Evolutionary conservation across 1,284 basidiomycete genomes (phyloP), one percentile per base, ranked within the genome.

Genomic region (Apiotrichum brassicae): DNA sequence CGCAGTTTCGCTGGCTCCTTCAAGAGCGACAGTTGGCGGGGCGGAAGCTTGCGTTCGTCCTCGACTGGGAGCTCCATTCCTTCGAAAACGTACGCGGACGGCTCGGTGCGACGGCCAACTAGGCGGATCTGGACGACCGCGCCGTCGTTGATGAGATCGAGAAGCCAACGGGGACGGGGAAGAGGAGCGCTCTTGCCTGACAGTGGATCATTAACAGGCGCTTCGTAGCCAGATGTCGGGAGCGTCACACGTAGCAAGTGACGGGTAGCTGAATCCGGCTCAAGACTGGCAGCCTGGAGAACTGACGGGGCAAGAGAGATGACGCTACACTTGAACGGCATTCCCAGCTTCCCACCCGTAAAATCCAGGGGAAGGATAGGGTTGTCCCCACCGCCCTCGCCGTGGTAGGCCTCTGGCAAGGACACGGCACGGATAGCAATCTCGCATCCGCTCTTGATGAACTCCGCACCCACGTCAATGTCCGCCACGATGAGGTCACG

Each of bases 181-280:
- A 82, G 80, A 6, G 83, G 80, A 14, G 54, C 79, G 77, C 55
- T 58, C 66, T 86, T 82, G 16, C 84, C 85, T 2, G 85, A 89
- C 57, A 92, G 72, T 8, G 89, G 90, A 72, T 92, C 87, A 50
- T 81, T 75, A 18, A 91, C 80, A 0, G 82, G 82, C 26, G 82
- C 77, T 63, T 84, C 82, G 64, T 84, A 88, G 53, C 84, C 85
- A 11, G 84, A 82, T 1, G 87, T 90, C 3, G 89, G 89, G n/a
- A 93, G 71, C 33, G 79, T 82, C 47, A 93, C 65, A 36, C 85
- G 78, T 11, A 93, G 58, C 18, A 93, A 68, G 65, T 92, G 87
- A 32, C 86, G 79, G 19, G 82, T 78, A 14, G 64, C 61, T 5
- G 66, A 58, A 4, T 59, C 48, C 1, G 70, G 67, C 28, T 73